Conservation (phyloP, 169 alveolate genomes). For the Toxoplasma gondii region DNA sequence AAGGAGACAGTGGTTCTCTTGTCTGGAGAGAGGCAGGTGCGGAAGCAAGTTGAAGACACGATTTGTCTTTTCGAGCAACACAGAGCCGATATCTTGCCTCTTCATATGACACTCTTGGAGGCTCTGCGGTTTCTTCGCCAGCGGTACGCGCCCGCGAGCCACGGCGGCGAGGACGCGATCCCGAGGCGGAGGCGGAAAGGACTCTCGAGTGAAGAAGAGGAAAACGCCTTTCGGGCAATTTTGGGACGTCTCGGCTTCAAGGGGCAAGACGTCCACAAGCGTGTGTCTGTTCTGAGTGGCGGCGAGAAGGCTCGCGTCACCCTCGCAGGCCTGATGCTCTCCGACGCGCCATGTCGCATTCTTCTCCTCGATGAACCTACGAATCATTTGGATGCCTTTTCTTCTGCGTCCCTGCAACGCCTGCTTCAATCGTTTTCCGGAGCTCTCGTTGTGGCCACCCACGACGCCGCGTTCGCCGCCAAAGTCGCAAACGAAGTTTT, state of each 20-base stretch:
- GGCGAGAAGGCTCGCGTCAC: conserved; percentile 89
- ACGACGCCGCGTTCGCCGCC: conserved; percentile 67
- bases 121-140: not conserved
- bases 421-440: conserved; percentile 70
- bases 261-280: conserved; percentile 3
- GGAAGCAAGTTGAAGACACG: not conserved
- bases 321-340: conserved; percentile 81
- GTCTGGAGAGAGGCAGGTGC: not conserved
- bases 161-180: not conserved
- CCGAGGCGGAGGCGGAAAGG: not conserved
- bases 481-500: conserved; percentile 38
- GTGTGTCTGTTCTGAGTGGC: conserved; percentile 77
- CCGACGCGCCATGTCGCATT: conserved; percentile 78
- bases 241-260: conserved; percentile 26
- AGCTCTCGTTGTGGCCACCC: conserved; percentile 70
- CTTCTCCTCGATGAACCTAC: conserved; percentile 93
- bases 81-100: not conserved
- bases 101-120: not conserved
- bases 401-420: conserved; percentile 87
- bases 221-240: not conserved
- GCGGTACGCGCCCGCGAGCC: not conserved
- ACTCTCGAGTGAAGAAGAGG: not conserved
- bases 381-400: conserved; percentile 94
- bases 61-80: not conserved
- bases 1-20: not conserved